Evolutionary conservation across 2,329 filamentous ascomycete species (phyloP).

Genomic region (Purpureocillium takamizusanense): DNA sequence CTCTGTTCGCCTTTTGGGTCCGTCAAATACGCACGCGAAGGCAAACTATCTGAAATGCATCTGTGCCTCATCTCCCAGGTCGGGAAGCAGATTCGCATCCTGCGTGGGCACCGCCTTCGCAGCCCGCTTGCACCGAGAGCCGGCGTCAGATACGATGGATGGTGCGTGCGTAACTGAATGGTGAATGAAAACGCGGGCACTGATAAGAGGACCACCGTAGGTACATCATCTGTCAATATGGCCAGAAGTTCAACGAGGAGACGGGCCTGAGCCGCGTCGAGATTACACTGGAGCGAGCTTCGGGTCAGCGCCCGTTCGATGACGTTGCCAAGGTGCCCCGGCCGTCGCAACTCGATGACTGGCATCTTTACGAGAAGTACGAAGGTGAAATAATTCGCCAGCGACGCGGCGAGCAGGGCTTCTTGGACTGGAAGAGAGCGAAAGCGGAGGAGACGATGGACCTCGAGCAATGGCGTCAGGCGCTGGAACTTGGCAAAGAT

Average conservation of each 20-base stretch:
- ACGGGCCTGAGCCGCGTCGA: slow-evolving; percentile 33
- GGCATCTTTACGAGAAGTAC: slow-evolving; percentile 38
- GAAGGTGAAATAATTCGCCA: slow-evolving; percentile 32
- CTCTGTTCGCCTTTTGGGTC: slow-evolving; percentile 17
- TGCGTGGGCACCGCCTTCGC: slow-evolving; percentile 40
- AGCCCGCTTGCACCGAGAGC: slow-evolving; percentile 41
- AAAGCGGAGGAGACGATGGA: slow-evolving; percentile 19
- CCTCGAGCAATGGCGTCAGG: slow-evolving; percentile 16
- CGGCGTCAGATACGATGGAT: slow-evolving; percentile 48
- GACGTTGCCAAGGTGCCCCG: slow-evolving; percentile 35
- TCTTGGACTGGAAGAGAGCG: slow-evolving; percentile 30
- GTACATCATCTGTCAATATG: slow-evolving; percentile 39
- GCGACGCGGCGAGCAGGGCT: slow-evolving; percentile 27
- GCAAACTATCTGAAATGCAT: slow-evolving; percentile 35
- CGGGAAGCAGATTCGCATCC: slow-evolving; percentile 39
- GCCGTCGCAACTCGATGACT: slow-evolving; percentile 49
- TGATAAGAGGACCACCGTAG: slow-evolving; percentile 18
- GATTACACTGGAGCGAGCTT: slow-evolving; percentile 35
- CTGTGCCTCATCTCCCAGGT: slow-evolving; percentile 38
- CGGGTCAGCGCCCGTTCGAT: slow-evolving; percentile 30
- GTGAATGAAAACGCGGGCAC: not conserved
- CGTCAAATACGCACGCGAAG: slow-evolving; percentile 36
- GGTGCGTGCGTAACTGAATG: slow-evolving; percentile 29
- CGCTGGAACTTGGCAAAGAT: slow-evolving; percentile 15
- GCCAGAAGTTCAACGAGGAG: slow-evolving; percentile 28